phyloP scores from a whole-genome alignment of 768 basidiomycete species.

The Symmetrospora coprosmae region DNA sequence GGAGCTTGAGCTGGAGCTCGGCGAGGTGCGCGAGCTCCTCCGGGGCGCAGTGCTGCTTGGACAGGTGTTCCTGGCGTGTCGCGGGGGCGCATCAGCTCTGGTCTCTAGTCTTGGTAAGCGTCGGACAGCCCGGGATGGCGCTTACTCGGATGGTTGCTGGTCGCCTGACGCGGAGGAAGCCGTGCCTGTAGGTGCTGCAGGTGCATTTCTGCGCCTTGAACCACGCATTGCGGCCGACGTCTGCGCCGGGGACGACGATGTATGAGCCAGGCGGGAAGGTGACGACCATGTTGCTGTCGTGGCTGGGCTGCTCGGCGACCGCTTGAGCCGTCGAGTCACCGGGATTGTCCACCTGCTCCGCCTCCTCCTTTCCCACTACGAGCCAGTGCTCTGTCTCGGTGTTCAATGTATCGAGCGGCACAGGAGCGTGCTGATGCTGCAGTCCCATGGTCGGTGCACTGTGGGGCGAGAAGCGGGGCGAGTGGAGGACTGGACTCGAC shows the following conservation, averaged over 20 bases:
- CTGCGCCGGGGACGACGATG: not conserved
- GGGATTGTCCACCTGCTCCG: not conserved
- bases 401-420: not conserved
- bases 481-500: not conserved
- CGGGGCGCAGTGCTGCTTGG: not conserved
- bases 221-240: not conserved
- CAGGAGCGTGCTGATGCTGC: not conserved
- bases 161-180: not conserved
- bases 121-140: too few relatives aligned
- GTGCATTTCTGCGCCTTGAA: not conserved
- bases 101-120: too few relatives aligned
- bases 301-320: not conserved
- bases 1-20: not conserved
- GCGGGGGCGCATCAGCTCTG: too few relatives aligned
- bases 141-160: slow-evolving; percentile 4
- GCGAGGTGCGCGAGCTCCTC: not conserved
- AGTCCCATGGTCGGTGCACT: not conserved
- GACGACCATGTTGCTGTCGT: not conserved
- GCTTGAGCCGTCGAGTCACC: too few relatives aligned
- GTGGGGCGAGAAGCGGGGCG: not conserved
- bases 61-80: not conserved
- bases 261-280: not conserved
- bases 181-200: not conserved
- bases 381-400: not conserved
- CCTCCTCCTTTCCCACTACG: not conserved